Evolutionary conservation across 1,139 yeast species (phyloP).

Genomic region (Yamadazyma spencermartinsiae): DNA sequence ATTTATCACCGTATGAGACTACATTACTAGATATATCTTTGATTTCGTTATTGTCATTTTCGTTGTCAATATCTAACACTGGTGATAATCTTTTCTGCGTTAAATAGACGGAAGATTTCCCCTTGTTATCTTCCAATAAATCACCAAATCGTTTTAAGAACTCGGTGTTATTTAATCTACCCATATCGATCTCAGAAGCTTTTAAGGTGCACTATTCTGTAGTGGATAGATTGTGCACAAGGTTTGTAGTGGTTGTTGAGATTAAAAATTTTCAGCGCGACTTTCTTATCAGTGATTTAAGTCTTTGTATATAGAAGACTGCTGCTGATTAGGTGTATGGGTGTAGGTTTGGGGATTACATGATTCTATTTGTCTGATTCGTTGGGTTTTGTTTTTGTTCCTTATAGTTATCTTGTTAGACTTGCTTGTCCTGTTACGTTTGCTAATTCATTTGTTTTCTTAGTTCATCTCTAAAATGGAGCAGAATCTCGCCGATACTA

Average conservation of each 20-base stretch:
- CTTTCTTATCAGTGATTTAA: slow-evolving; percentile 2
- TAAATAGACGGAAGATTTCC: slow-evolving; percentile 43
- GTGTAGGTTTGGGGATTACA: no score
- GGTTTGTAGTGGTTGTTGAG: not conserved
- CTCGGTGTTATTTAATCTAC: slow-evolving; percentile 39
- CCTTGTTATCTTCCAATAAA: slow-evolving; percentile 31
- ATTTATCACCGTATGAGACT: slow-evolving; percentile 17
- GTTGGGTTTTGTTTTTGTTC: no score
- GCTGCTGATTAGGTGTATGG: no score
- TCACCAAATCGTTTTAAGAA: slow-evolving; percentile 34
- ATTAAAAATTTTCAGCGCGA: slow-evolving; percentile 1
- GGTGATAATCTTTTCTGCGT: slow-evolving; percentile 43
- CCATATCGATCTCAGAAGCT: slow-evolving; percentile 26
- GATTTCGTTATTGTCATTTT: slow-evolving; percentile 4
- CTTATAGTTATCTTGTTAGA: no score
- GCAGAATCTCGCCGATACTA: not conserved
- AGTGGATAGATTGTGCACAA: not conserved
- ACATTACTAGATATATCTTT: slow-evolving; percentile 43
- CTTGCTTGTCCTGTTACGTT: no score
- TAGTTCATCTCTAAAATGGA: no score
- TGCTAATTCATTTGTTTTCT: no score
- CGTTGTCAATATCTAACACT: slow-evolving; percentile 23
- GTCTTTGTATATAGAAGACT: not conserved
- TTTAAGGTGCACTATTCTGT: not conserved
- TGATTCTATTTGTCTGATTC: no score